Evolutionary conservation across 345 rosid genomes (phyloP), one percentile per base, ranked within the genome.

Genomic region (Turritis glabra): DNA sequence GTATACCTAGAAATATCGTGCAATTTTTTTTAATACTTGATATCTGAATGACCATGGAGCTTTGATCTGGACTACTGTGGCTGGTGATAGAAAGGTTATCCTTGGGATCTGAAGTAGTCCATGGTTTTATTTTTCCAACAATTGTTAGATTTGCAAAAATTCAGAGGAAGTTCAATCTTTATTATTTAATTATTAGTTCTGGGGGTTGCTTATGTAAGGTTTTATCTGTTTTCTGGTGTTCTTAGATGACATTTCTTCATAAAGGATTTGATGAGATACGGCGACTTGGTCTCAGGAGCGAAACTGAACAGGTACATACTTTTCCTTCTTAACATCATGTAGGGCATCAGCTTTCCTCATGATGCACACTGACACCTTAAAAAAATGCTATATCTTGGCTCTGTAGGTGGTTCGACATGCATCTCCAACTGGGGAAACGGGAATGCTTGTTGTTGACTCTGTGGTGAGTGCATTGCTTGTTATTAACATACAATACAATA

Each of bases 191-290:
- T 35, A 13, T 38, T 35, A 67, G 62, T 43, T 50, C 32, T 32
- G 66, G 27, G n/a, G 13, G 60, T 63, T 71, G 29, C 69, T 70
- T 21, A 57, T 71, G 48, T 37, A 71, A 56, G 44, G 26, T n/a
- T 58, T 37, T 57, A 33, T 77, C 44, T 64, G 37, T 64, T 58
- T 77, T 46, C 62, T 40, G 65, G 56, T 70, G 59, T 65, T 23
- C 19, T 74, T 56, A 94, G 98, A 82, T 83, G 64, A 94, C 97
- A 47, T 90, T 94, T 79, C 56, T 91, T 51, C 97, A 94, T 72
- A 94, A 94, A 86, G 98, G 98, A 46, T 94, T 94, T 75, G 98
- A 94, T 67, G 98, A 94, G 82, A 91, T 89, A 75, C 93, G 97
- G 35, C 88, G 97, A 59, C 95, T 94, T 75, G 98, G 98, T 75